Base-by-base conservation (phyloP, 2,329 filamentous ascomycete genomes). In the Ascochyta viciae-villosae region DNA sequence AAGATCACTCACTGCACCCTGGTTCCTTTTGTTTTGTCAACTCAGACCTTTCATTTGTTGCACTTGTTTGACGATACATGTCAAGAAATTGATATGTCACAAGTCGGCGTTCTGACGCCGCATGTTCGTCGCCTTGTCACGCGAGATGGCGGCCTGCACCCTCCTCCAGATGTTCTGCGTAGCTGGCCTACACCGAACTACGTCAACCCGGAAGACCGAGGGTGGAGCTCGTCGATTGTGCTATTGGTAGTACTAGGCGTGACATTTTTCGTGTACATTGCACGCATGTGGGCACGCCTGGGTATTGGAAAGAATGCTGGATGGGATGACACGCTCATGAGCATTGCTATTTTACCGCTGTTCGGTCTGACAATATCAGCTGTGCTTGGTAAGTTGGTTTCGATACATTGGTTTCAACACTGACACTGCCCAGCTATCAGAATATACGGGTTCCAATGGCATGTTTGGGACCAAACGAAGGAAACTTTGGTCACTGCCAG, bases 121-220 rank as follows among this genome's bases (percentile, higher is more conserved):
- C 38, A 48, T 23, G 22, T 23, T 39, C 27, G 44, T 43, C 38
- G 38, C n/a, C 62, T 71, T 10, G 57, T 67, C 31, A 48, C 62
- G 45, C 67, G 69, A n/a, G 62, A 43, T 54, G 72, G 71, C 19
- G 71, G 71, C 40, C 58, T 72, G 1, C 53, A 68, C 29, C 77
- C 80, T 26, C 77, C 80, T n/a, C 33, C 67, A n/a, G 67, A 74
- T 19, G 76, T 82, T 19, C 50, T 78, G 41, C 61, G 66, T 16
- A 67, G 71, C 61, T 83, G 80, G 81, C 81, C 82, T 6, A 63
- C 48, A 31, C 77, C 81, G 7, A 83, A 83, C 60, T 79, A 80
- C 61, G 58, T 76, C 45, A 66, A 83, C 59, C 82, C 81, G 6
- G 70, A 69, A 13, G 78, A 75, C 26, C 75, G 79, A 57, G 79